phyloP scores from a whole-genome alignment of 1,284 basidiomycete genomes.

The Xerocomus nothofagi region DNA sequence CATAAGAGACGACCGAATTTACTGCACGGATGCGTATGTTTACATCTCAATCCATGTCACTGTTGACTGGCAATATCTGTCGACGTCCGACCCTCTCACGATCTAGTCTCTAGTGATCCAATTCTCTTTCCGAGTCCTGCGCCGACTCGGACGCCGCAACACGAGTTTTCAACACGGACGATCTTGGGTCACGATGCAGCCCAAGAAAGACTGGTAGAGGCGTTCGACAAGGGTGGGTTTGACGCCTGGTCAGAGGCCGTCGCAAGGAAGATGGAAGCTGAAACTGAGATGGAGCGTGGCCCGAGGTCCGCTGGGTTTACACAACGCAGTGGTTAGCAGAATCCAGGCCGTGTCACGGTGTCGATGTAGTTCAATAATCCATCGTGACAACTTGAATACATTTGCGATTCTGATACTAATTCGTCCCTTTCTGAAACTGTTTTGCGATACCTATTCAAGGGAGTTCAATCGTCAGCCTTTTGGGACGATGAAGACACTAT shows the following conservation, averaged over 20 bases:
- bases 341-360: too few relatives aligned
- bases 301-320: too few relatives aligned
- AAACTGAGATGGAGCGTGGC: slow-evolving; percentile 49
- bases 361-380: too few relatives aligned
- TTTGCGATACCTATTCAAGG: too few relatives aligned
- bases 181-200: slow-evolving; percentile 40
- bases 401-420: too few relatives aligned
- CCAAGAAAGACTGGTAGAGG: slow-evolving; percentile 48
- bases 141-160: neutral
- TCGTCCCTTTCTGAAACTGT: too few relatives aligned
- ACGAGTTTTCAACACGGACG: neutral
- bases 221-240: slow-evolving; percentile 58
- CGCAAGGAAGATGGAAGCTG: slow-evolving; percentile 53
- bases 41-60: slow-evolving; percentile 46
- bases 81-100: slow-evolving; percentile 29
- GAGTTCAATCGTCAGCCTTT: too few relatives aligned
- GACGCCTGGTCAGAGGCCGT: slow-evolving; percentile 51
- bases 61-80: slow-evolving; percentile 52
- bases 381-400: too few relatives aligned
- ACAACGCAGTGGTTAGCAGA: too few relatives aligned
- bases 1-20: slow-evolving; percentile 54
- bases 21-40: slow-evolving; percentile 48
- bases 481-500: too few relatives aligned
- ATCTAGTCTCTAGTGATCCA: slow-evolving; percentile 7
- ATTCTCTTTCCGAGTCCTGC: neutral